These are phyloP conservation scores for Clavispora fructus DNA, from an alignment of 805 yeast genomes.

Conservation along the genomic window DNA sequence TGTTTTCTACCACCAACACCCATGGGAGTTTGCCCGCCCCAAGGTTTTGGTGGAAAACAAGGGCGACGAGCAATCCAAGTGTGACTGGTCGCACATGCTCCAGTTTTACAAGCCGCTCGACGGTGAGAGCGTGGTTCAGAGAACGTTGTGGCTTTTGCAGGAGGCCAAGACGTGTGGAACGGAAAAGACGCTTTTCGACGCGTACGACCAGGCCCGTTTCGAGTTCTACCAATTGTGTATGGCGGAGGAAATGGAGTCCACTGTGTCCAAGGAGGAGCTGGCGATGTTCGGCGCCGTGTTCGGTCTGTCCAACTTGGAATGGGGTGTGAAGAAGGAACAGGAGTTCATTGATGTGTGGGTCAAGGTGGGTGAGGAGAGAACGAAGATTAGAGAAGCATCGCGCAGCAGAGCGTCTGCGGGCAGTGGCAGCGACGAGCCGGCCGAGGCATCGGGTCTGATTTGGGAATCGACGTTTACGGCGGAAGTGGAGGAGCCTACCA, in stretches of 20 bases:
- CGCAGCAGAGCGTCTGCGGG: slow-evolving; percentile 14
- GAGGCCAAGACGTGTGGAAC: slow-evolving; percentile 13
- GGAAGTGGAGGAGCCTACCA: slow-evolving; percentile 10
- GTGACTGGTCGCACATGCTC: slow-evolving; percentile 75
- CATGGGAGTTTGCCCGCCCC: slow-evolving; percentile 96
- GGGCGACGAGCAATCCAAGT: slow-evolving; percentile 48
- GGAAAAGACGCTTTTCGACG: slow-evolving; percentile 42
- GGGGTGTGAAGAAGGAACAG: slow-evolving; percentile 70
- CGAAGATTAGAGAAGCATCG: slow-evolving; percentile 51
- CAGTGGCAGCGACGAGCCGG: slow-evolving; percentile 14
- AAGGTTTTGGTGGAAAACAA: slow-evolving; percentile 73
- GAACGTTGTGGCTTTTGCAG: slow-evolving; percentile 36
- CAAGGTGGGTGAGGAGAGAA: slow-evolving; percentile 57
- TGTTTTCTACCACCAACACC: slow-evolving; percentile 86
- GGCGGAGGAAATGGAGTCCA: slow-evolving; percentile 72
- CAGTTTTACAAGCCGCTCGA: slow-evolving; percentile 74
- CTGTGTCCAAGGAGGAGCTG: slow-evolving; percentile 75
- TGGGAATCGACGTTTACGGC: slow-evolving; percentile 18
- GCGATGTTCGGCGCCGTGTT: slow-evolving; percentile 79
- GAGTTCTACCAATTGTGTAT: slow-evolving; percentile 87
- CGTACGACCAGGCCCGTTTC: slow-evolving; percentile 80
- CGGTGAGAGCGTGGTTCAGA: slow-evolving; percentile 63
- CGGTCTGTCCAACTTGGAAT: slow-evolving; percentile 55
- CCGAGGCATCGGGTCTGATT: slow-evolving; percentile 15
- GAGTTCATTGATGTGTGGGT: slow-evolving; percentile 69